Evolutionary conservation across 345 rosid species (phyloP).

Genomic region (Eucalyptus virginea): DNA sequence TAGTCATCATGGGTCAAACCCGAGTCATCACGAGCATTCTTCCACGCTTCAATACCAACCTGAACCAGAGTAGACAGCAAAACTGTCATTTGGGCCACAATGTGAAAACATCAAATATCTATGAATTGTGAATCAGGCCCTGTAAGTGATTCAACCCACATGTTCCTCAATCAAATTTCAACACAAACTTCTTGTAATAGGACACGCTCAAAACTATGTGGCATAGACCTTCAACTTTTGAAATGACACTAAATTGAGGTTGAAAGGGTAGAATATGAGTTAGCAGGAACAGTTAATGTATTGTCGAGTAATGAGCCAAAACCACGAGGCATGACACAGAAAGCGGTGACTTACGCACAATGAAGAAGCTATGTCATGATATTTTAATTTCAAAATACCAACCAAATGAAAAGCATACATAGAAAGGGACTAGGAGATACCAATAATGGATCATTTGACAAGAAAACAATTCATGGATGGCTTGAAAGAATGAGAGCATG

Average conservation of each 20-base stretch:
- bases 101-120: neutral
- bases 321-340: neutral
- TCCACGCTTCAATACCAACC: conserved; percentile 58
- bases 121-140: neutral
- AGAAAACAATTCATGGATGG: neutral
- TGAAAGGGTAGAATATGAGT: neutral
- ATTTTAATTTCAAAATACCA: neutral
- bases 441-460: conserved; percentile 39
- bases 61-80: conserved; percentile 1
- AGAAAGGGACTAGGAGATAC: conserved; percentile 10
- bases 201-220: neutral
- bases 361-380: neutral
- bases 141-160: neutral
- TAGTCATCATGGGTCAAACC: conserved; percentile 56
- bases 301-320: neutral
- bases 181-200: neutral
- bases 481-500: neutral
- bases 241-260: neutral
- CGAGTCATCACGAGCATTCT: conserved; percentile 29
- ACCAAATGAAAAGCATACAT: neutral
- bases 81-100: neutral
- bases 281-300: neutral
- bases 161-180: neutral
- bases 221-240: neutral
- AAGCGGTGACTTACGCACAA: neutral